Conservation (phyloP, 768 basidiomycete species). For the Lyophyllum semitale region DNA sequence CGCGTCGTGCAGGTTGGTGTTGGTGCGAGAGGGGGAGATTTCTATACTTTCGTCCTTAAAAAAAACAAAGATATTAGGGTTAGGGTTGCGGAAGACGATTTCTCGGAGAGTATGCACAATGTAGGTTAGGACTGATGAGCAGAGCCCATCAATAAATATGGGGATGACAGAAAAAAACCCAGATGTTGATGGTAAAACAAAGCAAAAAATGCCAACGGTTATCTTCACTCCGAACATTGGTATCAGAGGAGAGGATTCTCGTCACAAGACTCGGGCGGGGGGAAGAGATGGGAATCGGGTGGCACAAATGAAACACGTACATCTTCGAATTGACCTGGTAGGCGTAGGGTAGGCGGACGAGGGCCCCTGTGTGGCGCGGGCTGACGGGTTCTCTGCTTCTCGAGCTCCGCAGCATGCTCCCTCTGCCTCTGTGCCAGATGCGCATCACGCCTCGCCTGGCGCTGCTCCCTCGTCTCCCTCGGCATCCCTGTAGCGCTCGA, state of each 20-base stretch:
- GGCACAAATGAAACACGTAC: constrained; percentile 19
- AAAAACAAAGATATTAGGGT: no score
- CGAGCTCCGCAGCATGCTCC: constrained; percentile 62
- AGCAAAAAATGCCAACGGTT: no score
- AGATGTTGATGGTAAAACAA: no score
- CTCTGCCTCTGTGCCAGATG: constrained; percentile 57
- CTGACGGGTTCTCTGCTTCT: constrained; percentile 45
- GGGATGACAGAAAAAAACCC: no score
- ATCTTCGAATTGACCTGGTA: constrained; percentile 16
- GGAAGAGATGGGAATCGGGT: background rate
- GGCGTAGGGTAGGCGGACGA: background rate
- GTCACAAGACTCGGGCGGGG: no score
- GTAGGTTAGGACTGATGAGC: no score
- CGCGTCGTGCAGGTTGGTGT: constrained; percentile 11
- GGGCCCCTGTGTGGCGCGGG: constrained; percentile 5
- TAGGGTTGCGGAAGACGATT: no score
- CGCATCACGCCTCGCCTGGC: constrained; percentile 61
- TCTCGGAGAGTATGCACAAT: no score
- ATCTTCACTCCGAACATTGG: no score
- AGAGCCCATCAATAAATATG: no score
- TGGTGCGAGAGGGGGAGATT: constrained; percentile 5
- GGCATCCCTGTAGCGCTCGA: constrained; percentile 74
- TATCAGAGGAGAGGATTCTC: no score
- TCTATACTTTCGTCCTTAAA: background rate
- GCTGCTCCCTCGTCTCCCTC: constrained; percentile 74